Evolutionary conservation across 2,329 filamentous ascomycete species (phyloP).

Genomic region (Colletotrichum cereale): DNA sequence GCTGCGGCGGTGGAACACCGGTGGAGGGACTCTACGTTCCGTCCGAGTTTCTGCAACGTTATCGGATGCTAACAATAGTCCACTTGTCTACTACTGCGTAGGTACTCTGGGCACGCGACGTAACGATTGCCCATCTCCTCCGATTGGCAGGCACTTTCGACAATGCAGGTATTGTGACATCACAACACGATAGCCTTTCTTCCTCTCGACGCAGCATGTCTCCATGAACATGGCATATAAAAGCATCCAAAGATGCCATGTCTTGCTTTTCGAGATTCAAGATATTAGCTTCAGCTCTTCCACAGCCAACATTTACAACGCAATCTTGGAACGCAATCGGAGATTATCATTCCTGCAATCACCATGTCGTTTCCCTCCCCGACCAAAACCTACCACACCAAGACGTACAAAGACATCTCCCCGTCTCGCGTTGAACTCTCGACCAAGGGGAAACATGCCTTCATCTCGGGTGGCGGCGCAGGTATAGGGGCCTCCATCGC

Average conservation of each 20-base stretch:
- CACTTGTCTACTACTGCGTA: too few species aligned
- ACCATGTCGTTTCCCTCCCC: conserved; percentile 41
- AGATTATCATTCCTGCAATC: not conserved
- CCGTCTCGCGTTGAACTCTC: conserved; percentile 45
- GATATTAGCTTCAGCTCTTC: not conserved
- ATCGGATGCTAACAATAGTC: not conserved
- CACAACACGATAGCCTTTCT: not conserved
- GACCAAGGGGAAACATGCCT: conserved; percentile 57
- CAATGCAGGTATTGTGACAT: too few species aligned
- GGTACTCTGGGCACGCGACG: too few species aligned
- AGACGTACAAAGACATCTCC: conserved; percentile 46
- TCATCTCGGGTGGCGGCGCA: conserved; percentile 68
- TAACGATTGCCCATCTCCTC: too few species aligned
- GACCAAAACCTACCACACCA: conserved; percentile 39
- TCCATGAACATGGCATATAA: not conserved
- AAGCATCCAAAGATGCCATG: not conserved
- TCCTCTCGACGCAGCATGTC: not conserved
- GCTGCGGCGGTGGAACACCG: not conserved
- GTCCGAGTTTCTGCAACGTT: not conserved
- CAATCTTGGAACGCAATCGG: too few species aligned
- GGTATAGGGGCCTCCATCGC: conserved; percentile 62
- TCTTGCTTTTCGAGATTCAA: too few species aligned
- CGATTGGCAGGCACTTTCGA: too few species aligned
- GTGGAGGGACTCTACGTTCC: not conserved
- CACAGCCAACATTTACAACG: not conserved